Evolutionary conservation across 768 basidiomycete species (phyloP).

Genomic region (Lentinula boryana): DNA sequence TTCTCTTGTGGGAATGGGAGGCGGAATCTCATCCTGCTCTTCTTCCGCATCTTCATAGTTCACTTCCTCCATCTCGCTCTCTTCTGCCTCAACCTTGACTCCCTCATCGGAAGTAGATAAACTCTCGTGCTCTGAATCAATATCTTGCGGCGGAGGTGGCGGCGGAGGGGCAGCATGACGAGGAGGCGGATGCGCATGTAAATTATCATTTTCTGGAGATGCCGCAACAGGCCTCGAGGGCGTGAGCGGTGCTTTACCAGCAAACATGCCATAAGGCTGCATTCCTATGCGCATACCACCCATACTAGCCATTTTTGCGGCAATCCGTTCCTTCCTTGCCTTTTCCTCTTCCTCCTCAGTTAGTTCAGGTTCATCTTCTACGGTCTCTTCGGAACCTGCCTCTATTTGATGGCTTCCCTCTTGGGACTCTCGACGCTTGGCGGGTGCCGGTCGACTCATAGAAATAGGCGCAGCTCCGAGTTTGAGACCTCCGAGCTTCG

Average conservation of each 20-base stretch:
- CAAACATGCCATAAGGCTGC: constrained; percentile 29
- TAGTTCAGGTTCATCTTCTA: constrained; percentile 18
- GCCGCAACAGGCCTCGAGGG: constrained; percentile 12
- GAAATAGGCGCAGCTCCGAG: constrained; percentile 65
- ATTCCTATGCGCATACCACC: constrained; percentile 56
- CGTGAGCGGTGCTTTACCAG: constrained; percentile 7
- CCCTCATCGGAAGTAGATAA: constrained; percentile 48
- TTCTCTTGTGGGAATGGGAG: constrained; percentile 49
- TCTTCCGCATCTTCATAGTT: constrained; percentile 48
- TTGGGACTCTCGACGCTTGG: constrained; percentile 21
- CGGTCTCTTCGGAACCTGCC: constrained; percentile 22
- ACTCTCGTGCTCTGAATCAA: constrained; percentile 44
- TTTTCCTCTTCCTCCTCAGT: constrained; percentile 60
- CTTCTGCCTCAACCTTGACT: constrained; percentile 61
- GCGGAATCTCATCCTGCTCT: constrained; percentile 42
- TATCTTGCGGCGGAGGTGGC: constrained; percentile 26
- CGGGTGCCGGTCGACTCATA: constrained; percentile 28
- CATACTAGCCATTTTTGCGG: constrained; percentile 47
- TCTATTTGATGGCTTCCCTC: constrained; percentile 12
- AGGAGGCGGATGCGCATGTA: constrained; percentile 23
- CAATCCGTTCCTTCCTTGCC: constrained; percentile 48
- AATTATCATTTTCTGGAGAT: constrained; percentile 13
- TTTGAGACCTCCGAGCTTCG: constrained; percentile 79
- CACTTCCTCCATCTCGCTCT: constrained; percentile 69
- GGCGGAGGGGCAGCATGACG: constrained; percentile 23